phyloP scores from a whole-genome alignment of 768 basidiomycete species.

The Panaeolus papilionaceus region DNA sequence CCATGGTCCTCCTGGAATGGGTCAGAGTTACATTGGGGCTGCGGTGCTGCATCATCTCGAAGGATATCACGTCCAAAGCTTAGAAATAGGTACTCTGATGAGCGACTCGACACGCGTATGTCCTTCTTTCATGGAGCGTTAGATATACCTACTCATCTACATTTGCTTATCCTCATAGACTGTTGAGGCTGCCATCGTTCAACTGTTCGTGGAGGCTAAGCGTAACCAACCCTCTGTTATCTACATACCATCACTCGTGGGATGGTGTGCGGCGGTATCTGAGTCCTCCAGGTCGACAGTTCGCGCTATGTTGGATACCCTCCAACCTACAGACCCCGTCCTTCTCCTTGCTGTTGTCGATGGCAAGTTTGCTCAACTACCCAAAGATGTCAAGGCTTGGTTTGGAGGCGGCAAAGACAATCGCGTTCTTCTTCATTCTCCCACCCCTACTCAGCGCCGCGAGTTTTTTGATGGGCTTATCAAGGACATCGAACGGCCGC shows the following conservation, averaged over 20 bases:
- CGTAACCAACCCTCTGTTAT: slow-evolving; percentile 95
- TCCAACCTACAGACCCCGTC: slow-evolving; percentile 93
- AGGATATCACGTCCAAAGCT: slow-evolving; percentile 93
- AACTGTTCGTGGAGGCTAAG: slow-evolving; percentile 96
- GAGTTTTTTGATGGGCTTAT: slow-evolving; percentile 82
- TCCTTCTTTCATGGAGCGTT: slow-evolving; percentile 17
- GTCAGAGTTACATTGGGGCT: slow-evolving; percentile 88
- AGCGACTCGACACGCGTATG: slow-evolving; percentile 89
- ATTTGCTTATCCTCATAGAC: slow-evolving; percentile 54
- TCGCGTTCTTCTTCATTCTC: slow-evolving; percentile 65
- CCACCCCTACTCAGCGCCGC: slow-evolving; percentile 60
- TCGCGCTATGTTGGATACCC: slow-evolving; percentile 88
- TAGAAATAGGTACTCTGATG: slow-evolving; percentile 89
- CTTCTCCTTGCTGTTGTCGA: slow-evolving; percentile 91
- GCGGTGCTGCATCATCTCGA: slow-evolving; percentile 94
- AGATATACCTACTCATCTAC: not conserved
- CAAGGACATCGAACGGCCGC: slow-evolving; percentile 72
- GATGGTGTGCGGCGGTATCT: slow-evolving; percentile 86
- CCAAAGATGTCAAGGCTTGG: slow-evolving; percentile 87
- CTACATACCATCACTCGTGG: slow-evolving; percentile 88
- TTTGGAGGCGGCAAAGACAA: slow-evolving; percentile 83
- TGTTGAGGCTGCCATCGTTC: slow-evolving; percentile 90
- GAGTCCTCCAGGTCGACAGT: slow-evolving; percentile 88
- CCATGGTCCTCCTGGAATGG: slow-evolving; percentile 86
- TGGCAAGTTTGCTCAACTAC: slow-evolving; percentile 70